Evolutionary conservation across 148 eudicot genomes (phyloP), one percentile per base, ranked within the genome.

Genomic region (Diospyros kaki): DNA sequence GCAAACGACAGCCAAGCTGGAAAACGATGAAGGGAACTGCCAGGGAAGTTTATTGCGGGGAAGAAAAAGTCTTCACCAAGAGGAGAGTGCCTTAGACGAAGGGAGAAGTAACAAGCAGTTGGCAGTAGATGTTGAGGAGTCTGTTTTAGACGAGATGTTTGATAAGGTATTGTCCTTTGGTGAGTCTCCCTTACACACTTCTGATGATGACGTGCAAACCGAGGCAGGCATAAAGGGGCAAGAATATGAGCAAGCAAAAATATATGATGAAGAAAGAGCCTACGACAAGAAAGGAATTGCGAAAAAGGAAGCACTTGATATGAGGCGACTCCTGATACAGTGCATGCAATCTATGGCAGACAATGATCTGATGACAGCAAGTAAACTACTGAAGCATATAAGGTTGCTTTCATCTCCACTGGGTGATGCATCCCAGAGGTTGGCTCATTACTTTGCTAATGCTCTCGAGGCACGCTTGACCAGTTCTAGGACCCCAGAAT

Each of bases 381-480:
- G 80, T 60, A 84, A 78, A 58, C 58, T 69, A 44, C 86, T 87
- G 52, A 80, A 67, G 76, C 83, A 76, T 67, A 82, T 87, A 10
- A 73, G 87, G 78, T 72, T 75, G 17, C 81, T 84, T 73, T 84
- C 86, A 51, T 69, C 87, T 4, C 81, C 80, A 2, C 66, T 64
- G 18, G 89, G 89, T 54, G 82, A 80, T 73, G 83, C 84, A 53
- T 78, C 76, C 12, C 81, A 87, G 48, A 84, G 89, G 72, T 65
- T 81, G 74, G 81, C 89, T 4, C 79, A 87, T 80, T 76, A 82
- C 58, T 82, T 87, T 78, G 89, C 86, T 40, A 74, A 84, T 63
- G 87, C 76, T 40, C 87, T 84, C 5, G 86, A 86, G 78, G 89
- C 89, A 4, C 86, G 89, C 1, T 73, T 87, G 59, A 81, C 85